These are phyloP conservation scores for Blechomonas ayalai DNA, from an alignment of 208 protist species.

Conservation along the genomic window DNA sequence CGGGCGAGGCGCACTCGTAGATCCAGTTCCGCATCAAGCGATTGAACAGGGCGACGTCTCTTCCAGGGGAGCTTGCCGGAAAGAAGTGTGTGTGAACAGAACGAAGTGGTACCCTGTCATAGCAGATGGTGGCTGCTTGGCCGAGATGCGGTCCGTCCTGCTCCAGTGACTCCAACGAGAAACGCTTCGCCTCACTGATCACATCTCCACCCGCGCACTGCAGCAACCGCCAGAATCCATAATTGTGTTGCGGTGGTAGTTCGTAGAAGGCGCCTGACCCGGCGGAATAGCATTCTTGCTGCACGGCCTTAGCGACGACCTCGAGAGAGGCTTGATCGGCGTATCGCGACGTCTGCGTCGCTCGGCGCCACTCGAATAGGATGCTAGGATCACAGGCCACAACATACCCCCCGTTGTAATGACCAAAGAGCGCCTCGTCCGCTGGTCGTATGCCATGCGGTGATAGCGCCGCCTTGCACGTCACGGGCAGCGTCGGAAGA, in stretches of 20 bases:
- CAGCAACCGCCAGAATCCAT: slow-evolving; percentile 80
- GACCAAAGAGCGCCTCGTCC: slow-evolving; percentile 62
- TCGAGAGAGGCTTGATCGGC: slow-evolving; percentile 76
- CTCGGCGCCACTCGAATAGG: slow-evolving; percentile 51
- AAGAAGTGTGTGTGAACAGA: slow-evolving; percentile 80
- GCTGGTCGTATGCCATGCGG: slow-evolving; percentile 36
- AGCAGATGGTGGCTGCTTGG: slow-evolving; percentile 18
- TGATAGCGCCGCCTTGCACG: slow-evolving; percentile 38
- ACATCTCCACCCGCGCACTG: slow-evolving; percentile 20
- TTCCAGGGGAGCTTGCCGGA: slow-evolving; percentile 1
- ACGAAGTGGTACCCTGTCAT: slow-evolving; percentile 43
- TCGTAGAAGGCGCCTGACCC: slow-evolving; percentile 16
- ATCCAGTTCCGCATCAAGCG: slow-evolving; percentile 41
- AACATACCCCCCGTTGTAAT: slow-evolving; percentile 72
- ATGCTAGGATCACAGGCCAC: slow-evolving; percentile 20
- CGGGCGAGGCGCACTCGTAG: slow-evolving; percentile 11
- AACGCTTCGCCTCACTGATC: slow-evolving; percentile 27
- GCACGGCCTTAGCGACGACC: slow-evolving; percentile 22
- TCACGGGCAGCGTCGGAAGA: slow-evolving; percentile 26
- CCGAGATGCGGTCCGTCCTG: too few species aligned
- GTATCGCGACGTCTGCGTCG: slow-evolving; percentile 55
- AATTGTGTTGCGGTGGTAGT: slow-evolving; percentile 71
- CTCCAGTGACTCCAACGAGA: slow-evolving; percentile 26
- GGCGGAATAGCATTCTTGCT: slow-evolving; percentile 16
- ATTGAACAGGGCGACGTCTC: slow-evolving; percentile 55